Evolutionary conservation across 495 filamentous ascomycete genomes (phyloP).

Genomic region (Aspergillus nanangensis): DNA sequence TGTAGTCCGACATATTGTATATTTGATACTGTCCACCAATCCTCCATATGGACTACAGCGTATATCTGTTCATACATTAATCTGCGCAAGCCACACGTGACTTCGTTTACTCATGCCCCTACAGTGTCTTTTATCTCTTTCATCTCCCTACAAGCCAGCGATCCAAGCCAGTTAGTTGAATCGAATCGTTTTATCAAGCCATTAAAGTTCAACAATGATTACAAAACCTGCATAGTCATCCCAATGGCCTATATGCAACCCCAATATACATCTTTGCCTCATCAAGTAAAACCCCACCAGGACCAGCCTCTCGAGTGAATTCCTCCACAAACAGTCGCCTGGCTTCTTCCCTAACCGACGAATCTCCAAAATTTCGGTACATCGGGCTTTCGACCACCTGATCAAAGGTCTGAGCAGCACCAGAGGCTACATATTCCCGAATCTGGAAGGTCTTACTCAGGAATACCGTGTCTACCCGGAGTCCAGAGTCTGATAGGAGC

Average conservation of each 20-base stretch:
- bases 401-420: constrained; percentile 2
- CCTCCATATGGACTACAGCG: too few relatives aligned
- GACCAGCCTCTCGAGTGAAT: constrained; percentile 1
- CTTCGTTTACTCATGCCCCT: too few relatives aligned
- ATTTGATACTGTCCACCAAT: too few relatives aligned
- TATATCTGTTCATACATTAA: too few relatives aligned
- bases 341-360: not conserved
- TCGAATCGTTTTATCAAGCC: too few relatives aligned
- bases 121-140: too few relatives aligned
- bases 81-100: too few relatives aligned
- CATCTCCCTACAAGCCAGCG: too few relatives aligned
- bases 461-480: constrained; percentile 1
- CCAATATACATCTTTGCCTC: constrained; percentile 10
- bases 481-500: not conserved
- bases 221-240: too few relatives aligned
- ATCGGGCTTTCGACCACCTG: constrained; percentile 4
- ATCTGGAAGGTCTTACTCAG: constrained; percentile 1
- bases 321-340: constrained; percentile 4
- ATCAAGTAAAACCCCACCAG: not conserved
- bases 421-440: not conserved
- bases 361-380: constrained; percentile 6
- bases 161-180: too few relatives aligned
- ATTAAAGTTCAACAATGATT: too few relatives aligned
- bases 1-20: too few relatives aligned
- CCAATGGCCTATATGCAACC: not conserved